Evolutionary conservation across 108 stramenopile genomes (phyloP).

Genomic region (Pseudonitzschia delicatissima): DNA sequence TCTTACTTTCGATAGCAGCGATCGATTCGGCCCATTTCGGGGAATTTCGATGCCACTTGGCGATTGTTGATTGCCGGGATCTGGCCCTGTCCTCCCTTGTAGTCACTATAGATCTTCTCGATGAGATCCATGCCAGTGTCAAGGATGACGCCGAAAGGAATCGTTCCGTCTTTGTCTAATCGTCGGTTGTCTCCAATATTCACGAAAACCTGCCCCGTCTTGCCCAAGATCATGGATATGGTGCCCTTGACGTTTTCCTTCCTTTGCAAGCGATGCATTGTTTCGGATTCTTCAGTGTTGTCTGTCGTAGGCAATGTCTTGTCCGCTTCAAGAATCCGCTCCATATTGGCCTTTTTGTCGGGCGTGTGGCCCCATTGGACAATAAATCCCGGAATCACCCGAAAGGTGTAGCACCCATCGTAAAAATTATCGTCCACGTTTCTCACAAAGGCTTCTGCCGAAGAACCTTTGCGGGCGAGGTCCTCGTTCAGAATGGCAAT

Average conservation of each 20-base stretch:
- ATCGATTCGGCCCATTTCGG: conserved; percentile 17
- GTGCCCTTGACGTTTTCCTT: conserved; percentile 3
- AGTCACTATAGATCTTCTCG: conserved; percentile 7
- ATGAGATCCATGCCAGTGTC: background rate
- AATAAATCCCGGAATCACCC: conserved; percentile 13
- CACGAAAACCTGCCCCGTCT: conserved; percentile 10
- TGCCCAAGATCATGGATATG: conserved; percentile 11
- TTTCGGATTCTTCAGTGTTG: background rate
- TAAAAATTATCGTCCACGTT: background rate
- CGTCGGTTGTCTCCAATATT: conserved; percentile 10
- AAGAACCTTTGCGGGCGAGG: background rate
- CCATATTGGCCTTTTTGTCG: no score
- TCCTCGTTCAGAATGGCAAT: background rate
- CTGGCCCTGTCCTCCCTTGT: conserved; percentile 12
- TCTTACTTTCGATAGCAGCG: no score
- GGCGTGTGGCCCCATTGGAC: conserved; percentile 8
- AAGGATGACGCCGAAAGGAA: conserved; percentile 9
- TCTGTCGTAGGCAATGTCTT: background rate
- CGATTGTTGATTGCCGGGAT: conserved; percentile 6
- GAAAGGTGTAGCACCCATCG: background rate
- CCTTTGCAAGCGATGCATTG: background rate
- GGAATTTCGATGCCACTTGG: background rate
- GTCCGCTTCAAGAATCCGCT: background rate
- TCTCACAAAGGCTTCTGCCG: background rate
- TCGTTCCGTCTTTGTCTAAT: conserved; percentile 11